These are phyloP conservation scores for Picochlorum sp. DNA, from an alignment of 139 green algal genomes.

Conservation along the genomic window DNA sequence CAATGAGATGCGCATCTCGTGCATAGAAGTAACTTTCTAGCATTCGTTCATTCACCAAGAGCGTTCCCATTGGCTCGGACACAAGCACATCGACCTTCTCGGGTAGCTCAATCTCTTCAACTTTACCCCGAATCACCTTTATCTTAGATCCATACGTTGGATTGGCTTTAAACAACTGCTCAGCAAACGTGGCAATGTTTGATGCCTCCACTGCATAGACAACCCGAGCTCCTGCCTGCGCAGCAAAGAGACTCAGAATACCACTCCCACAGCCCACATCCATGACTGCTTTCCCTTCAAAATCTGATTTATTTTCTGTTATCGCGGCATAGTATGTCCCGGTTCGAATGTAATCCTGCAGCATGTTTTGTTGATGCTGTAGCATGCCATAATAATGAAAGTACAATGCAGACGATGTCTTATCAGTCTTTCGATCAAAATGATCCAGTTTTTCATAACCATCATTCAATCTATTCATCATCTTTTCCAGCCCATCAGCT, in stretches of 20 bases:
- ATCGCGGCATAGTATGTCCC: slow-evolving; percentile 93
- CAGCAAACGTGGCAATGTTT: slow-evolving; percentile 69
- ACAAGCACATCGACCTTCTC: slow-evolving; percentile 55
- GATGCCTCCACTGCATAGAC: slow-evolving; percentile 95
- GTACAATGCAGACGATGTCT: slow-evolving; percentile 66
- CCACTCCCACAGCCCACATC: slow-evolving; percentile 89
- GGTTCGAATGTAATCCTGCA: slow-evolving; percentile 78
- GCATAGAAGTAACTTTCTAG: slow-evolving; percentile 90
- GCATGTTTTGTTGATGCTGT: slow-evolving; percentile 91
- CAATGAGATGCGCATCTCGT: slow-evolving; percentile 80
- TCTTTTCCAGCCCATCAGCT: background rate
- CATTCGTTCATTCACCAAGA: slow-evolving; percentile 97
- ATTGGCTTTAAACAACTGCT: slow-evolving; percentile 62
- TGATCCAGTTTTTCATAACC: slow-evolving; percentile 3
- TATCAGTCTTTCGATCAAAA: slow-evolving; percentile 74
- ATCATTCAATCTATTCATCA: background rate
- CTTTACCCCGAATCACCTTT: slow-evolving; percentile 54
- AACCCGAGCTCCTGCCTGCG: slow-evolving; percentile 69
- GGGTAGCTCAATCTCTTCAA: slow-evolving; percentile 60
- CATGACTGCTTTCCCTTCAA: slow-evolving; percentile 83
- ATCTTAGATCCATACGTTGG: slow-evolving; percentile 23
- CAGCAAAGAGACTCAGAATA: slow-evolving; percentile 94
- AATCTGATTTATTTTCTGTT: slow-evolving; percentile 75
- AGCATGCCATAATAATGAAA: slow-evolving; percentile 83
- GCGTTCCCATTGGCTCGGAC: slow-evolving; percentile 81